A percentile compares a stretch with the other conserved stretches of the same genome.
Conservation (phyloP, 495 filamentous ascomycete species). For the Tuber calosporum region DNA sequence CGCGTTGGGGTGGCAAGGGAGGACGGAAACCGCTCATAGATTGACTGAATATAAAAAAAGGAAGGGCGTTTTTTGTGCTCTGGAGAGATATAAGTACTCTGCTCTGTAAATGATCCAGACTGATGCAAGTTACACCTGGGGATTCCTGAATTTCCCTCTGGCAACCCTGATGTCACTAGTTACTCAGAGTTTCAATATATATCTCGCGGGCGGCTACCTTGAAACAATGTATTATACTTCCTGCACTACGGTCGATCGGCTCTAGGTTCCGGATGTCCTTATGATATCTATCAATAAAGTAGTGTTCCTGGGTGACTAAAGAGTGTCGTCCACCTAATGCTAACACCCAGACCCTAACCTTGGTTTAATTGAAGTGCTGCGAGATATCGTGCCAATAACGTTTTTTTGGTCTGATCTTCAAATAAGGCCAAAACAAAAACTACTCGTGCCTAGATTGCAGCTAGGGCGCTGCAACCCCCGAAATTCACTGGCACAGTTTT, state of each 20-base stretch:
- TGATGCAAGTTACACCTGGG: not conserved
- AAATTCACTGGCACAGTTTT: too few species aligned
- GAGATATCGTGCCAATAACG: too few species aligned
- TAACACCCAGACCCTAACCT: too few species aligned
- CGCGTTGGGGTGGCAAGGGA: not conserved
- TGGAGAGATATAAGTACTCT: not conserved
- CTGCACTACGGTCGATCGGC: not conserved
- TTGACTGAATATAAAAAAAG: not conserved
- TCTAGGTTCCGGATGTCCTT: not conserved
- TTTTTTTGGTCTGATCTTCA: too few species aligned
- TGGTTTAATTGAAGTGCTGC: too few species aligned
- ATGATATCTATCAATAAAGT: too few species aligned
- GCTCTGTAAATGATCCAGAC: not conserved
- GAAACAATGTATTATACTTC: not conserved
- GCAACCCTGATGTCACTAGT: not conserved
- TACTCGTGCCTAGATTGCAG: too few species aligned
- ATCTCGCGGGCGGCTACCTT: not conserved
- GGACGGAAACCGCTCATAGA: not conserved
- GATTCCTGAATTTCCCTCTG: not conserved
- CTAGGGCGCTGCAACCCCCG: too few species aligned
- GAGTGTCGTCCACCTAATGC: too few species aligned
- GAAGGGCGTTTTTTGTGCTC: not conserved
- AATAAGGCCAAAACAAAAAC: too few species aligned
- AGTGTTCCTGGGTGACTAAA: too few species aligned
- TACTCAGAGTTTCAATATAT: not conserved